These are phyloP conservation scores for Fusarium sp. DNA, from an alignment of 2,329 filamentous ascomycete species.

Conservation along the genomic window DNA sequence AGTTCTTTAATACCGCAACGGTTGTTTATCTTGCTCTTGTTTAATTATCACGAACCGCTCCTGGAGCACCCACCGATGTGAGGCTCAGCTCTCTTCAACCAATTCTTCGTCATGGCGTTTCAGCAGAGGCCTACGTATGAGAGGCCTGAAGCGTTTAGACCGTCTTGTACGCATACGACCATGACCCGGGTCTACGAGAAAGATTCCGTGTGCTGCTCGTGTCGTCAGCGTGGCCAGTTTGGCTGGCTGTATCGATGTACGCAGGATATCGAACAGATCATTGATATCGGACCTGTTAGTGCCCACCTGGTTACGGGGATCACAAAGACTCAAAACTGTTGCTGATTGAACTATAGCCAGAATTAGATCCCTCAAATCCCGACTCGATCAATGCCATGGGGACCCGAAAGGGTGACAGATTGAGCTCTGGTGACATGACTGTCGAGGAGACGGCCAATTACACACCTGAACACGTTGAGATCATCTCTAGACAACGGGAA, in stretches of 20 bases:
- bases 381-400: constrained; percentile 48
- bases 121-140: constrained; percentile 15
- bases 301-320: constrained; percentile 29
- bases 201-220: constrained; percentile 67
- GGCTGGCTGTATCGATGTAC: constrained; percentile 82
- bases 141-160: constrained; percentile 40
- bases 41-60: background rate
- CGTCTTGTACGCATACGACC: constrained; percentile 73
- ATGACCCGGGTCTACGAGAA: constrained; percentile 74
- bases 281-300: constrained; percentile 46
- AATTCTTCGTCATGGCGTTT: constrained; percentile 24
- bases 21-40: background rate
- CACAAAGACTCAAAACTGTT: background rate
- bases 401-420: constrained; percentile 57
- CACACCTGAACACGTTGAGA: constrained; percentile 59
- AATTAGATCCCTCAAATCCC: constrained; percentile 49
- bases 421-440: constrained; percentile 59
- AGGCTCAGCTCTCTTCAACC: background rate
- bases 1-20: background rate
- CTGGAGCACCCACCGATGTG: background rate
- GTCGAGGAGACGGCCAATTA: constrained; percentile 58
- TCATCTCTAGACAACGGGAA: constrained; percentile 62
- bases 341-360: constrained; percentile 35
- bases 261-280: constrained; percentile 67
- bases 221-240: constrained; percentile 64